Conservation (phyloP, 371 early-diverging fungal species). For the Mucor velutinosus region DNA sequence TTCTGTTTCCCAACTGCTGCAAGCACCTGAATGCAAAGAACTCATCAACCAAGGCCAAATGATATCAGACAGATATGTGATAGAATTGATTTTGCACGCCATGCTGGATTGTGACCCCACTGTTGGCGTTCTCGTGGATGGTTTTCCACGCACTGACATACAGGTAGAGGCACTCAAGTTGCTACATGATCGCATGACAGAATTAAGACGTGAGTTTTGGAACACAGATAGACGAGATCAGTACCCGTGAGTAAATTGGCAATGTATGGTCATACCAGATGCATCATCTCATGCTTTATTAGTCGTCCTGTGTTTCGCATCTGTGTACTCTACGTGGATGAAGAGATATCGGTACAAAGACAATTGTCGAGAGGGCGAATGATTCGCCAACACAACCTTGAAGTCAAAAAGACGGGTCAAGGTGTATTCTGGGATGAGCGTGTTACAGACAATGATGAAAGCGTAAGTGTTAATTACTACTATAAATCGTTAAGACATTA, state of each 20-base stretch:
- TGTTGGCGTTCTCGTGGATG: slow-evolving; percentile 69
- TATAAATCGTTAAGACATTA: neutral
- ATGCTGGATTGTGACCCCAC: slow-evolving; percentile 63
- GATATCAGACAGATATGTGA: slow-evolving; percentile 66
- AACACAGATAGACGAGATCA: slow-evolving; percentile 59
- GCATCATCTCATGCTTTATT: neutral
- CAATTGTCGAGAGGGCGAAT: slow-evolving; percentile 61
- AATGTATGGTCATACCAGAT: neutral
- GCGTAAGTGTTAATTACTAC: slow-evolving; percentile 34
- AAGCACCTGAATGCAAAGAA: slow-evolving; percentile 66
- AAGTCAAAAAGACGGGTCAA: slow-evolving; percentile 62
- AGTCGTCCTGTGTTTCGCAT: slow-evolving; percentile 69
- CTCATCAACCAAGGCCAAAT: slow-evolving; percentile 69
- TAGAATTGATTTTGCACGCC: slow-evolving; percentile 61
- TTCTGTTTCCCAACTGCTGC: slow-evolving; percentile 63
- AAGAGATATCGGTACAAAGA: slow-evolving; percentile 65
- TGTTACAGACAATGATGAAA: slow-evolving; percentile 68
- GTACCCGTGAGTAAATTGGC: slow-evolving; percentile 47
- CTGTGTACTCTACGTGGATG: slow-evolving; percentile 68
- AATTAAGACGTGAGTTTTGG: slow-evolving; percentile 56
- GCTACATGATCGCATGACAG: slow-evolving; percentile 66
- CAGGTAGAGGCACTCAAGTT: slow-evolving; percentile 69
- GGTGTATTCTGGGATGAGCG: slow-evolving; percentile 69
- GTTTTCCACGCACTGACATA: slow-evolving; percentile 70
- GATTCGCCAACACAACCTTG: slow-evolving; percentile 63